phyloP scores from a whole-genome alignment of 2,329 filamentous ascomycete genomes.

The Parastagonospora nodorum region DNA sequence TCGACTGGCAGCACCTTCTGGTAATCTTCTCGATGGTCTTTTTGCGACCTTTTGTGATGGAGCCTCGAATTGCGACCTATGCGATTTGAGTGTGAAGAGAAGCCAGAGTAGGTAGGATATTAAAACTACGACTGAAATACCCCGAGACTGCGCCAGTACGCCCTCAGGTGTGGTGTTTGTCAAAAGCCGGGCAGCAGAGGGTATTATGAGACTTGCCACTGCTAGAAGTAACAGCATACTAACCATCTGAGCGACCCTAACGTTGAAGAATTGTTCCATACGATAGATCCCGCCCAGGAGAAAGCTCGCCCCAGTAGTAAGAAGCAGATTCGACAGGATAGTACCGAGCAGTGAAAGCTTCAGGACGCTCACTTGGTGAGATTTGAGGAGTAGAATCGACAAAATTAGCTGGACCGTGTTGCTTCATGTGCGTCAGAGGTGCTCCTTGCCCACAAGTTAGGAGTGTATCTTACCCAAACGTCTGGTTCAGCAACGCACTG shows the following conservation, averaged over 20 bases:
- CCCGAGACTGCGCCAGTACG: background rate
- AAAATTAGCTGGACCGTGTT: constrained; percentile 13
- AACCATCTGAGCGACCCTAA: background rate
- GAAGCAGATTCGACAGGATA: constrained; percentile 13
- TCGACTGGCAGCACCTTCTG: no score
- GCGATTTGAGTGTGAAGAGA: no score
- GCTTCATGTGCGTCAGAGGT: background rate
- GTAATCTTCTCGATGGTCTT: no score
- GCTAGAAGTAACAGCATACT: background rate
- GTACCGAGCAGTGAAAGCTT: constrained; percentile 6
- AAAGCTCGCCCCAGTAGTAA: constrained; percentile 12
- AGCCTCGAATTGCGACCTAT: no score
- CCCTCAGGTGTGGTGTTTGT: background rate
- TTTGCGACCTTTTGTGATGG: no score
- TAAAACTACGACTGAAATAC: background rate
- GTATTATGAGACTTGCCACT: background rate
- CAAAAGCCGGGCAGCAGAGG: no score
- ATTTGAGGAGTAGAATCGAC: constrained; percentile 11
- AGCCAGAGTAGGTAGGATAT: background rate
- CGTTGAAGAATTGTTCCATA: background rate
- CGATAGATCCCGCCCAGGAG: constrained; percentile 8
- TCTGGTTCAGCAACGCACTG: constrained; percentile 6
- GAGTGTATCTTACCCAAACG: constrained; percentile 11
- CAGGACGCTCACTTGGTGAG: constrained; percentile 7
- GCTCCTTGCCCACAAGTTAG: no score